Evolutionary conservation across 768 basidiomycete genomes (phyloP).

Genomic region (Rhizopogon vinicolor): DNA sequence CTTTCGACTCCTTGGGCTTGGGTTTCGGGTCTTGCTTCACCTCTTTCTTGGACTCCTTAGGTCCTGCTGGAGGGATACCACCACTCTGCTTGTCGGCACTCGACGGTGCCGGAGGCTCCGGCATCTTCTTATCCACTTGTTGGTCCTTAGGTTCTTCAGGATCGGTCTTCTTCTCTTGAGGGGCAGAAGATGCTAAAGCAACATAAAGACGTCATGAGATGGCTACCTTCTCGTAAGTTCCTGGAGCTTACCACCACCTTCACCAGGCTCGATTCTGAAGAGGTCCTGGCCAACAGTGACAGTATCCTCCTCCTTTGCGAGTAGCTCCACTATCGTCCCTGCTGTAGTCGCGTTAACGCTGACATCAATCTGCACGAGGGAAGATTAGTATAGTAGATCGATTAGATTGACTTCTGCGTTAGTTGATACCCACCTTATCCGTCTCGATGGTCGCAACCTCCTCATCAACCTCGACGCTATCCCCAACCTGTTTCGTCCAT

Average conservation of each 20-base stretch:
- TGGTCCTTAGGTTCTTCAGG: constrained; percentile 42
- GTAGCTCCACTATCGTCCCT: constrained; percentile 81
- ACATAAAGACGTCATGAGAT: constrained; percentile 6
- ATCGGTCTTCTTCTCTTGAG: constrained; percentile 32
- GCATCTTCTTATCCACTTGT: constrained; percentile 41
- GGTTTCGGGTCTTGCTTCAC: constrained; percentile 28
- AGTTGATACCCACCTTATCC: constrained; percentile 70
- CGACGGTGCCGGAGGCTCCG: constrained; percentile 41
- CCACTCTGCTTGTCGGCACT: constrained; percentile 19
- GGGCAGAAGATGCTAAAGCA: constrained; percentile 25
- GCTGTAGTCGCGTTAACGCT: constrained; percentile 90
- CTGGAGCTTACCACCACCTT: constrained; percentile 41
- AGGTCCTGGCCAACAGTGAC: constrained; percentile 94
- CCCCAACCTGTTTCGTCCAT: constrained; percentile 92
- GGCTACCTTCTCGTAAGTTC: not conserved
- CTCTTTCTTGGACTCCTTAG: constrained; percentile 32
- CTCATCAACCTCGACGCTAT: constrained; percentile 86
- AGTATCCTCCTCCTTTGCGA: constrained; percentile 90
- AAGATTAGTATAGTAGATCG: constrained; percentile 1
- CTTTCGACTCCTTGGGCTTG: constrained; percentile 29
- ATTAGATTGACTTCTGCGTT: not conserved
- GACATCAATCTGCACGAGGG: constrained; percentile 76
- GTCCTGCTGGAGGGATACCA: constrained; percentile 20
- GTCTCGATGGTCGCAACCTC: constrained; percentile 98
- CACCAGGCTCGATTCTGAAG: constrained; percentile 85